Conservation (phyloP, 2,329 filamentous ascomycete species). For the Cladosporium sphaerospermum region DNA sequence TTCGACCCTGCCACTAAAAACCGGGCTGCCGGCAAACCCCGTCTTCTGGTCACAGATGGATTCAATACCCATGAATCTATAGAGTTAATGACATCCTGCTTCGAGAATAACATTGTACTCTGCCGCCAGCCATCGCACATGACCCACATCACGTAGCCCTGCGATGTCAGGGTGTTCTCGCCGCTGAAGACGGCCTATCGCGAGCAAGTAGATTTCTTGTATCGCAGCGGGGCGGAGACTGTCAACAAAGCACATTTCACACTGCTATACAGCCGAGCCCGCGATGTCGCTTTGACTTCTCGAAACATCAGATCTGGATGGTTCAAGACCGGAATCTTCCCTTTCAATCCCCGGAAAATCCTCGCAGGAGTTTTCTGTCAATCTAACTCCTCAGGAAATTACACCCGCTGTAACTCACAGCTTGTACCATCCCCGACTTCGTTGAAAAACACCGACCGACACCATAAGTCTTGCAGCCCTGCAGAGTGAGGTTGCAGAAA, state of each 20-base stretch:
- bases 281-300: conserved; percentile 15
- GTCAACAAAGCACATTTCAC: conserved; percentile 15
- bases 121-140: conserved; percentile 27
- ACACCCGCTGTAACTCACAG: not conserved
- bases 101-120: conserved; percentile 31
- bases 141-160: conserved; percentile 26
- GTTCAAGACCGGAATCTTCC: conserved; percentile 23
- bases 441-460: not conserved
- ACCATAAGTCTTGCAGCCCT: not conserved
- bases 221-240: conserved; percentile 11
- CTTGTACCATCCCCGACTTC: not conserved
- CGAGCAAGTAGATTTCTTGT: conserved; percentile 13
- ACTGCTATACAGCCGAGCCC: conserved; percentile 21
- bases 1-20: conserved; percentile 3
- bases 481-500: not conserved
- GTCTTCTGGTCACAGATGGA: not conserved
- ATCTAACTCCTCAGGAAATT: too few species aligned
- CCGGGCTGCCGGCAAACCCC: not conserved
- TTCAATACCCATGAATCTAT: conserved; percentile 5
- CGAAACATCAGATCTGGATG: conserved; percentile 28
- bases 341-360: conserved; percentile 17
- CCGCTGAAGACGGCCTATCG: conserved; percentile 16
- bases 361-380: too few species aligned
- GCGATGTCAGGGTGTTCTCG: conserved; percentile 19
- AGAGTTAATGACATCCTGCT: conserved; percentile 26